These are phyloP conservation scores for Plasmodium gonderi DNA, from an alignment of 169 alveolate species.

Conservation along the genomic window DNA sequence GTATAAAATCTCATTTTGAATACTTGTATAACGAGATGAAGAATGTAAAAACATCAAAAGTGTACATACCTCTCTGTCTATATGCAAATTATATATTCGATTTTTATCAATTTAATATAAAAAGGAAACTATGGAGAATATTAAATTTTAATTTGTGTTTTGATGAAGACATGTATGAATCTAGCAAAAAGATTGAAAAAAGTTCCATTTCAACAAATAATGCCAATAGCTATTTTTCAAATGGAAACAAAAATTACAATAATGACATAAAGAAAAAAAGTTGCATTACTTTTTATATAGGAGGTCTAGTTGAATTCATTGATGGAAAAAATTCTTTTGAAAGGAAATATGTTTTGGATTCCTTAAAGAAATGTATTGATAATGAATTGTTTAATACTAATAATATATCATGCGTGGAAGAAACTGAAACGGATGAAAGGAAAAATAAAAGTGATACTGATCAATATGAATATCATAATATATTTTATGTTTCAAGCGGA, in stretches of 20 bases:
- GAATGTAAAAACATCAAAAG: slow-evolving; percentile 11
- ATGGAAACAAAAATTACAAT: neutral
- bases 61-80: slow-evolving; percentile 18
- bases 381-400: slow-evolving; percentile 2
- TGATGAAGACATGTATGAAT: slow-evolving; percentile 24
- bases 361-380: slow-evolving; percentile 26
- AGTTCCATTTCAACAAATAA: neutral
- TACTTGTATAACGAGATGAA: slow-evolving; percentile 21
- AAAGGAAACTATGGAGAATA: slow-evolving; percentile 16
- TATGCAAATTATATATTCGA: slow-evolving; percentile 40
- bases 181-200: neutral
- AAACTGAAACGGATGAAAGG: neutral
- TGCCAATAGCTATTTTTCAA: slow-evolving; percentile 6
- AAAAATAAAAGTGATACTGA: slow-evolving; percentile 44
- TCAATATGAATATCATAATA: slow-evolving; percentile 12
- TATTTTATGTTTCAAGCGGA: neutral
- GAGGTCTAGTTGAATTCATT: slow-evolving; percentile 37
- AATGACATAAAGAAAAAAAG: slow-evolving; percentile 1
- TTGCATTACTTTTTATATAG: slow-evolving; percentile 15
- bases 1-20: slow-evolving; percentile 22
- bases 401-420: neutral
- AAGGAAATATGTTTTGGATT: neutral
- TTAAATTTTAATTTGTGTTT: slow-evolving; percentile 27
- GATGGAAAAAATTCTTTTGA: slow-evolving; percentile 4
- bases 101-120: slow-evolving; percentile 16